Conservation (phyloP, 2,329 filamentous ascomycete species). For the Penicillium griseofulvum region DNA sequence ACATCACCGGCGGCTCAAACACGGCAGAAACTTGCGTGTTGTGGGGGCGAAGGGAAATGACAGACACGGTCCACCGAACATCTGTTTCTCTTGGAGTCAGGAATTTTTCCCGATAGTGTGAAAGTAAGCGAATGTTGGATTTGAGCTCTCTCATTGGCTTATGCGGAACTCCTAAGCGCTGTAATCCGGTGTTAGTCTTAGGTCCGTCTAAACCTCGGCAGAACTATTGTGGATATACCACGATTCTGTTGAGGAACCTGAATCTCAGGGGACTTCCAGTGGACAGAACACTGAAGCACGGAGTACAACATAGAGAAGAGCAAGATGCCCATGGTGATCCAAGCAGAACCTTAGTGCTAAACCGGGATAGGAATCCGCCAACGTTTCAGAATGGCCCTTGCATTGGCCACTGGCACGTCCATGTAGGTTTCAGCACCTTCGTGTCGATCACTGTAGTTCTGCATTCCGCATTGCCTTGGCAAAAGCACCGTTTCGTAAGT, state of each 20-base stretch:
- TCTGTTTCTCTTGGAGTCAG: background rate
- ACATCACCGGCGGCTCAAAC: background rate
- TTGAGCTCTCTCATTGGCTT: slow-evolving; percentile 3
- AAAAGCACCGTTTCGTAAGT: background rate
- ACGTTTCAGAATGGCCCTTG: slow-evolving; percentile 24
- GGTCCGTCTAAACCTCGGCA: background rate
- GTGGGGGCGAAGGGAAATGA: background rate
- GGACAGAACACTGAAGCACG: background rate
- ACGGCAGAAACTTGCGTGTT: background rate
- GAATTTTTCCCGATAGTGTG: background rate
- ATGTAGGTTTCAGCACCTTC: slow-evolving; percentile 17
- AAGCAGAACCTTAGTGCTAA: slow-evolving; percentile 1
- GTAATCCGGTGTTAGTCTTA: background rate
- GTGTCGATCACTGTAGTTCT: slow-evolving; percentile 19
- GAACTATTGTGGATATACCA: background rate
- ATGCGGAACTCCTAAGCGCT: background rate
- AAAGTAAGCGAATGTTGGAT: slow-evolving; percentile 1
- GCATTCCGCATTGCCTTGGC: slow-evolving; percentile 17
- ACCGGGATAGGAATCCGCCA: slow-evolving; percentile 16
- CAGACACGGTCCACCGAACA: slow-evolving; percentile 11
- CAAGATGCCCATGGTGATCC: background rate
- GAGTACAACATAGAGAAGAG: background rate
- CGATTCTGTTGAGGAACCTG: background rate
- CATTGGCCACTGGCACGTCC: slow-evolving; percentile 6
- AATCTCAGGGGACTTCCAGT: background rate